Evolutionary conservation across 2,329 filamentous ascomycete species (phyloP).

Genomic region (Biscogniauxia marginata): DNA sequence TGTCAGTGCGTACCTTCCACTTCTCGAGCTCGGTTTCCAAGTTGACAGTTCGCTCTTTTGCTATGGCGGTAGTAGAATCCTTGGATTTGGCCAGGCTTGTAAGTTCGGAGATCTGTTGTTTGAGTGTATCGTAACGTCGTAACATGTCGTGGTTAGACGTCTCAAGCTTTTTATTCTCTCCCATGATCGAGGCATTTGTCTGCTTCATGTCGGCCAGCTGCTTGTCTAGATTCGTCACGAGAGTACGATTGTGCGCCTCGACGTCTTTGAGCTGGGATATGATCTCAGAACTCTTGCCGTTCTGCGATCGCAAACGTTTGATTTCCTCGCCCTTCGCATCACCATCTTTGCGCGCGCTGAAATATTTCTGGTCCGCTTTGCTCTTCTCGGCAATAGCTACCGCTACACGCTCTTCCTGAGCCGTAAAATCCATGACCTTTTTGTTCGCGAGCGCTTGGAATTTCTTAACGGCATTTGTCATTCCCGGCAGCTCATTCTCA

Average conservation of each 20-base stretch:
- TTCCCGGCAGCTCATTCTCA: slow-evolving; percentile 81
- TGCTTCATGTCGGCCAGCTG: slow-evolving; percentile 82
- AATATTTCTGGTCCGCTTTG: slow-evolving; percentile 98
- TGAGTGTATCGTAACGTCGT: slow-evolving; percentile 69
- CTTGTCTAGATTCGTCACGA: slow-evolving; percentile 86
- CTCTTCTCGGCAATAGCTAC: slow-evolving; percentile 82
- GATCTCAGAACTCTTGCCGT: slow-evolving; percentile 87
- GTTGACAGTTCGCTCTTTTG: slow-evolving; percentile 57
- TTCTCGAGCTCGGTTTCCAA: slow-evolving; percentile 77
- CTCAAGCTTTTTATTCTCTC: slow-evolving; percentile 75
- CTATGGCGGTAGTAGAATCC: slow-evolving; percentile 57
- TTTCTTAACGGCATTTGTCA: slow-evolving; percentile 89
- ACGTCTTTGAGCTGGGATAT: slow-evolving; percentile 90
- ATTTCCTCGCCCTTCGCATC: slow-evolving; percentile 82
- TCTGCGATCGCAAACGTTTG: slow-evolving; percentile 75
- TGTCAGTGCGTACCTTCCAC: slow-evolving; percentile 72
- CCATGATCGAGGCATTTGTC: slow-evolving; percentile 66
- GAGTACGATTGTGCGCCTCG: slow-evolving; percentile 71
- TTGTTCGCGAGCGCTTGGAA: slow-evolving; percentile 80
- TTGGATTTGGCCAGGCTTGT: slow-evolving; percentile 72
- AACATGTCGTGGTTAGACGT: slow-evolving; percentile 67
- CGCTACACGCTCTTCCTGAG: slow-evolving; percentile 74
- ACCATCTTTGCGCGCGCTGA: slow-evolving; percentile 90
- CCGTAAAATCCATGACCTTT: slow-evolving; percentile 76
- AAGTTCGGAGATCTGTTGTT: slow-evolving; percentile 74